Percentiles rank a stretch among this genome's conserved stretches.
Evolutionary conservation across 2,329 filamentous ascomycete species (phyloP).

Genomic region (Arthrobotrys entomopaga): DNA sequence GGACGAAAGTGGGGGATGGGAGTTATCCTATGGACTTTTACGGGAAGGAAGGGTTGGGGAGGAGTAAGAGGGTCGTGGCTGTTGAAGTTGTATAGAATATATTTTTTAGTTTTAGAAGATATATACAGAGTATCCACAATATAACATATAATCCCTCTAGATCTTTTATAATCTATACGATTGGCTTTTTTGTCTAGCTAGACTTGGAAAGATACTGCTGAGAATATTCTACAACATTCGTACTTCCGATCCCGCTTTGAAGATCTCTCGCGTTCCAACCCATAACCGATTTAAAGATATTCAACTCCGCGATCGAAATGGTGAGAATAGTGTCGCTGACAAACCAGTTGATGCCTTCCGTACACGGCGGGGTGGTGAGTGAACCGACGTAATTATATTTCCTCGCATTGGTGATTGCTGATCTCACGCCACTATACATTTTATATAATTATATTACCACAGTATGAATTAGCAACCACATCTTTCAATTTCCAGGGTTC

Average conservation of each 20-base stretch:
- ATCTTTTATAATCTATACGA: not conserved
- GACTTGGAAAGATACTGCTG: constrained; percentile 29
- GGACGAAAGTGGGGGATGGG: constrained; percentile 72
- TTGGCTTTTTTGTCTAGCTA: no score
- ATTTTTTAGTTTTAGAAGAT: not conserved
- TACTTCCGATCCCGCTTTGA: constrained; percentile 61
- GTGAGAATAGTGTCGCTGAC: constrained; percentile 61
- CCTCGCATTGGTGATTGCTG: constrained; percentile 35
- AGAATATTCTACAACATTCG: constrained; percentile 54
- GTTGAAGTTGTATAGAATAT: constrained; percentile 5
- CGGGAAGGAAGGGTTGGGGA: constrained; percentile 85
- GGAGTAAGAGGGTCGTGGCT: constrained; percentile 70
- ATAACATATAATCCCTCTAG: not conserved
- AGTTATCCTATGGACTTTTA: constrained; percentile 99
- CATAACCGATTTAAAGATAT: constrained; percentile 63
- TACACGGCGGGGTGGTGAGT: constrained; percentile 67
- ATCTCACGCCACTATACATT: constrained; percentile 40
- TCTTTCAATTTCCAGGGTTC: no score
- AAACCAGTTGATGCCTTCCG: constrained; percentile 66
- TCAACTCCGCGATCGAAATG: constrained; percentile 62
- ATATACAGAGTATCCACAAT: not conserved
- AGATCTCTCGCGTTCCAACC: constrained; percentile 66
- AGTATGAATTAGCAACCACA: no score
- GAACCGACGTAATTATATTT: constrained; percentile 64
- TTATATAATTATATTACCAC: no score